Base-by-base conservation (phyloP, 495 filamentous ascomycete genomes). In the Glutinoglossum americanum region DNA sequence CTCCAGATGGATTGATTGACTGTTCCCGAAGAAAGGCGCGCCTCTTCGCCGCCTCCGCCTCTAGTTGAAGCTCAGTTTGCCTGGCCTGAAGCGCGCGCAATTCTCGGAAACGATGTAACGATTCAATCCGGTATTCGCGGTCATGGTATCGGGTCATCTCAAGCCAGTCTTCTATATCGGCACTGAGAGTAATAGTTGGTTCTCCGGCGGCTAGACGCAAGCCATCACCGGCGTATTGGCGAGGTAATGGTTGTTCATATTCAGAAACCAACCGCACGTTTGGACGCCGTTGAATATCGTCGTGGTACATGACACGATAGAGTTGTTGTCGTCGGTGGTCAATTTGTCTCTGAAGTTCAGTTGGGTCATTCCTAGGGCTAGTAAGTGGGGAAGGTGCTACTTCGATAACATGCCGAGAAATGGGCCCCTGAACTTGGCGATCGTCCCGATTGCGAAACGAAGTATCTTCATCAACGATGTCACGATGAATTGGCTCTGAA, bases 131-230 rank as follows among this genome's bases (percentile, higher is more conserved):
- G 56, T 72, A 70, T 27, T 71, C 63, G 8, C 67, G 62, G 58
- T 83, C 71, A 59, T 79, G 70, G 63, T 76, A 83, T 30, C 74
- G 72, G 21, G 80, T 83, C 49, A 80, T 65, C 32, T 76, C 71
- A 32, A 83, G 72, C 77, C 79, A 83, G 55, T 81, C 76, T 51
- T 70, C 65, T 21, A 83, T 63, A 59, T 82, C 79, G 13, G 23
- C 21, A 23, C 17, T 21, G 21, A 47, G 59, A 11, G 21, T 1
- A 21, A 45, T 23, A 10, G 41, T 45, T 45, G 41, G 21, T 19
- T 37, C 26, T 57, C 55, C 51, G n/a, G 15, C 15, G 17, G 23
- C 21, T 5, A 32, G n/a, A n/a, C 33, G 51, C 11, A 37, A 54
- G 4, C 51, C 51, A 28, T 30, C 51, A 30, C 21, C 28, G 23